Evolutionary conservation across 306 rosid species (phyloP), one percentile per base, ranked within the genome.

Genomic region (Elaeagnus macrophylla): DNA sequence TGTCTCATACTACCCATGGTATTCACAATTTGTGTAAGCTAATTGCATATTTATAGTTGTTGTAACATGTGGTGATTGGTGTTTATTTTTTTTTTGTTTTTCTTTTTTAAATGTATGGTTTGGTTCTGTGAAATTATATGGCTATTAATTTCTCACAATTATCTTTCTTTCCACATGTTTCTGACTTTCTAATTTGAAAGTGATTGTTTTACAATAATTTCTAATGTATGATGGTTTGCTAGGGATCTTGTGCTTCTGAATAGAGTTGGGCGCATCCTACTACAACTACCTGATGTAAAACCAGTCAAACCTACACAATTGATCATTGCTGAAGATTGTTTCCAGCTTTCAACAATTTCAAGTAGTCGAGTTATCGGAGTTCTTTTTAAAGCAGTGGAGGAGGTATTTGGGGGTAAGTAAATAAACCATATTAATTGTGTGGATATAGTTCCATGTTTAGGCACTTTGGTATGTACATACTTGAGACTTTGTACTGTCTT

Each of bases 221-320:
- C 60, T 52, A 25, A 44, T 72, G 42, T 79, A 91, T 96, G 97
- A 70, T 91, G 97, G 95, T 86, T 91, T 69, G 86, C 97, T 18
- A 78, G 93, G 85, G 82, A 86, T 71, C 85, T 86, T 10, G 51
- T 39, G 44, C 53, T 79, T 75, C 78, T 91, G 67, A 81, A 61
- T 53, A 66, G 53, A 75, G 89, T 84, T 16, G 96, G 97, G 57
- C 67, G 41, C 16, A 82, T 80, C 18, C 67, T 91, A 35, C 72
- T 86, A 41, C 80, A 70, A 56, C 68, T 71, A 53, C 73, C 80
- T 16, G 76, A 70, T 14, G 35, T 15, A n/a, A 67, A 53, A 15
- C 60, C 81, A n/a, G 65, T 70, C 55, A 67, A 54, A 61, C 96
- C 94, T 5, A 39, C 80, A 41, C 65, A 53, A 46, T 40, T 86